Conservation (phyloP, 164 flowering plant genomes). For the grape (Vitis vinifera) region ASM3070453v1 NC_081811.1:2591001-2591500, state of each 20-base stretch:
- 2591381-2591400: constrained; percentile 65
- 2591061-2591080: constrained; percentile 4
- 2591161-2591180: not conserved
- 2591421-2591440: constrained; percentile 66
- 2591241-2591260: constrained; percentile 78
- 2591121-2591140: too few species aligned
- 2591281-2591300: constrained; percentile 42
- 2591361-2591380: constrained; percentile 81
- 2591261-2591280: constrained; percentile 53
- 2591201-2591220: not conserved
- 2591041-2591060: constrained; percentile 40
- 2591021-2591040: constrained; percentile 98
- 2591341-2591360: constrained; percentile 71
- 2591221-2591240: constrained; percentile 47
- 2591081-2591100: not conserved
- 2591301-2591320: constrained; percentile 44
- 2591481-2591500: constrained; percentile 76
- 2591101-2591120: not conserved
- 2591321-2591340: constrained; percentile 61
- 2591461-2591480: constrained; percentile 57
- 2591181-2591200: not conserved
- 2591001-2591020: constrained; percentile 99
- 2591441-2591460: constrained; percentile 61
- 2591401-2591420: constrained; percentile 67
- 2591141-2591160: not conserved